Percentiles rank a stretch among this genome's conserved stretches.
These are phyloP conservation scores for Penicillium roqueforti DNA, from an alignment of 495 filamentous ascomycete genomes.

Conservation along the genomic window DNA sequence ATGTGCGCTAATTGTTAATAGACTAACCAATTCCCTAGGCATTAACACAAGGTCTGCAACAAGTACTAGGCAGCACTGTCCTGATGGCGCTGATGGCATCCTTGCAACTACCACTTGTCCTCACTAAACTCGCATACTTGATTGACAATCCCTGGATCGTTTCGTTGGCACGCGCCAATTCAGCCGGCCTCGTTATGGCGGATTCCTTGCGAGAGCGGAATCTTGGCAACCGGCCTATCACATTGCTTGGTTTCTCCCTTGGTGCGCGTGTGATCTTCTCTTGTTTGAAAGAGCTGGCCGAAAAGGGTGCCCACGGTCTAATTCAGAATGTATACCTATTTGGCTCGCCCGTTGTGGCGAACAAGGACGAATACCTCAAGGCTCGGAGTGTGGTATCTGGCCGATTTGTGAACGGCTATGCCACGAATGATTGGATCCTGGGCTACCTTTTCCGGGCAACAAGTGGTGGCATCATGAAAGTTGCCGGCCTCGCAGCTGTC, in stretches of 20 bases:
- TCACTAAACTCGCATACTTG: conserved; percentile 92
- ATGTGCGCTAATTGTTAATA: not conserved
- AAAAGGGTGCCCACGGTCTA: conserved; percentile 81
- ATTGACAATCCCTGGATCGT: conserved; percentile 99
- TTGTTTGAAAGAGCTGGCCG: conserved; percentile 82
- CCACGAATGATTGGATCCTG: conserved; percentile 94
- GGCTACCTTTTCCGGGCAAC: conserved; percentile 97
- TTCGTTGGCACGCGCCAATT: conserved; percentile 81
- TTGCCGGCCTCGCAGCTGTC: conserved; percentile 83
- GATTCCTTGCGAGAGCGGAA: conserved; percentile 92
- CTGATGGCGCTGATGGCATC: conserved; percentile 87
- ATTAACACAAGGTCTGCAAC: conserved; percentile 91
- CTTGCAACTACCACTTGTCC: conserved; percentile 84
- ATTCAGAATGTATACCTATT: conserved; percentile 96
- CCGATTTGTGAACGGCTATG: conserved; percentile 91
- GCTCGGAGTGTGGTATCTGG: conserved; percentile 79
- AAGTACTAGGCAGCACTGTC: conserved; percentile 88
- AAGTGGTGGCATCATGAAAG: conserved; percentile 81
- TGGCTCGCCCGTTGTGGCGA: conserved; percentile 86
- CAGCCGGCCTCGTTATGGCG: conserved; percentile 88
- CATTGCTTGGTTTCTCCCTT: conserved; percentile 93
- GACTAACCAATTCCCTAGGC: conserved; percentile 51
- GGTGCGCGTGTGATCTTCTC: conserved; percentile 91
- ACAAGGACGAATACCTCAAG: conserved; percentile 82
- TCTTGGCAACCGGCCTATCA: conserved; percentile 85